Base-by-base conservation (phyloP, 768 basidiomycete species). In the Tylopilus sp. region DNA sequence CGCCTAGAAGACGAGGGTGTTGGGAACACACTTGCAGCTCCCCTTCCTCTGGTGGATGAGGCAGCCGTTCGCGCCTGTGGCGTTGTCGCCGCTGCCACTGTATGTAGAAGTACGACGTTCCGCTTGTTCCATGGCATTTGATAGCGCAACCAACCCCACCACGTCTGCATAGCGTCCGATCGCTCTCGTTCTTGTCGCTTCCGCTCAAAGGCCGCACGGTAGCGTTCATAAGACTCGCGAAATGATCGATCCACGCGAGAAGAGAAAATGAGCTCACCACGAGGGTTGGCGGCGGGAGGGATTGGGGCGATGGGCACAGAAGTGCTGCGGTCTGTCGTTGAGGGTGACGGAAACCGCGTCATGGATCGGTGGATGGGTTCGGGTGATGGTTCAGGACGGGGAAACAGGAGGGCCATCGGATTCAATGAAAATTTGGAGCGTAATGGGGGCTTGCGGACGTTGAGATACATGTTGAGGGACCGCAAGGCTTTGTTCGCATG, bases 221-320 rank as follows among this genome's bases (percentile, higher is more conserved):
- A 93, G 16, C 92, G 82, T 69, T 98, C 95, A 72, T 99, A 99
- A 0, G 87, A 80, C 50, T 98, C 97, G 22, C 89, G 78, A 69
- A 98, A 98, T 19, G 70, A 63, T 47, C 80, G 79, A 54, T 91
- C 87, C 19, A 99, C 87, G 42, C 90, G 84, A 12, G 87, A 90
- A 3, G 90, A 93, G 72, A 99, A 97, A 50, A 98, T 97, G 54
- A 99, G 83, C 66, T 99, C 97, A 45, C 97, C 96, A 14, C 95
- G 86, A 4, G 96, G 94, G 69, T 93, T 97, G 26, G 77, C 76
- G 14, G 92, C 79, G 1, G 93, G 92, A 3, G 94, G 93, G 37
- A 97, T 95, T n/a, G 91, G 83, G 38, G 71, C 58, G 36, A 67
- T 64, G 45, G 80, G 79, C 24, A 80, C 71, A 26, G 82, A 77